phyloP scores from a whole-genome alignment of 345 rosid species.

The Isatis tinctoria region DNA sequence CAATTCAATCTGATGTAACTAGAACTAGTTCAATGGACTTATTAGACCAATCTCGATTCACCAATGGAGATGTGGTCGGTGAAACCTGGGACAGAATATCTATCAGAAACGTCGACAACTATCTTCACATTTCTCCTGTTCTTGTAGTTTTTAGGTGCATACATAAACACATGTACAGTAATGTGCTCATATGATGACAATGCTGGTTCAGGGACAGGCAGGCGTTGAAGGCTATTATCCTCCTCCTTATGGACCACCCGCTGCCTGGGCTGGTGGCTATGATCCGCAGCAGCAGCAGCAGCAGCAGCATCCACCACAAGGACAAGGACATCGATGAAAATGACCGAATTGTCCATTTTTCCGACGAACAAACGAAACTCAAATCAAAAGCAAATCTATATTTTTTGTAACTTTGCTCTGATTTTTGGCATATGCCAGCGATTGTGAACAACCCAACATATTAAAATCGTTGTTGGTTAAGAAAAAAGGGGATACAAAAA shows the following conservation, averaged over 20 bases:
- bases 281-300: slow-evolving; percentile 51
- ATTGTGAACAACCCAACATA: not conserved
- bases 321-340: slow-evolving; percentile 67
- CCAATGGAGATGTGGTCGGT: not conserved
- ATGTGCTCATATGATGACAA: not conserved
- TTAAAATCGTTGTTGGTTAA: not conserved
- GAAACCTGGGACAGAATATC: not conserved
- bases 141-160: not conserved
- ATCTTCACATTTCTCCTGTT: not conserved
- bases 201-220: slow-evolving; percentile 47
- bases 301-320: slow-evolving; percentile 10
- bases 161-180: not conserved
- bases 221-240: slow-evolving; percentile 57
- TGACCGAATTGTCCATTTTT: not conserved
- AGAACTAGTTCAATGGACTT: not conserved
- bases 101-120: not conserved
- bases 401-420: slow-evolving; percentile 4
- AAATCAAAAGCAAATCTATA: not conserved
- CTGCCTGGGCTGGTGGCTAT: slow-evolving; percentile 67
- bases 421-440: not conserved
- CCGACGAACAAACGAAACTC: not conserved
- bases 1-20: not conserved
- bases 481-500: not conserved
- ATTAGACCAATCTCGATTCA: not conserved
- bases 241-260: slow-evolving; percentile 66